Base-by-base conservation (phyloP, 805 yeast genomes). In the Jamesozyma piceae region DNA sequence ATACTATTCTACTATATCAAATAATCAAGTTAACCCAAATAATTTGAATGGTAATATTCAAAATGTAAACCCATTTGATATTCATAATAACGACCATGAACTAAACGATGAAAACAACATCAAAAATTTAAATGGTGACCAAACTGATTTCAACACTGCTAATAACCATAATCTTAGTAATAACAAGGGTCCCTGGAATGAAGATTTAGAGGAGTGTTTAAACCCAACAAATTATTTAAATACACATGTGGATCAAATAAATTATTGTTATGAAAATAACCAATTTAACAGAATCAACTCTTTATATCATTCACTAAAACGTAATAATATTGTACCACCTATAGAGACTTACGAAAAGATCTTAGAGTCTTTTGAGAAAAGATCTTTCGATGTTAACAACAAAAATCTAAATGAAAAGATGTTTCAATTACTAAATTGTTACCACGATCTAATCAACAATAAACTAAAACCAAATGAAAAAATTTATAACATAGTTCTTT, bases 341-440 rank as follows among this genome's bases (percentile, higher is more conserved):
- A 55, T 75, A 5, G 71, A 68, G 2, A 58, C 69, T 2, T 82
- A 75, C 62, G 73, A 75, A 46, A 62, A 71, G 15, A 77, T 82
- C 4, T 61, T 82, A 35, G 58, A 63, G 18, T 78, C 88, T 1
- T 69, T 82, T 10, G 60, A 72, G 13, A 46, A 58, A 35, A 69
- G 92, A 58, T 52, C 66, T 2, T 60, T 75, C 31, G 70, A 72
- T 43, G 74, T 73, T 43, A 73, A 70, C 47, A 67, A 78, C 21
- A 72, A 69, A 46, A 67, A 78, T 19, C 60, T 75, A 5, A 87
- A 82, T 55, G 72, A 71, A 37, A 74, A 73, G 54, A 66, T 82
- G 56, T 80, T 84, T 2, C 75, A 72, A 42, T 57, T 82, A 44
- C 63, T 82, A 48, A 79, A 77, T 18, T 77, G 80, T 29, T 82